Base-by-base conservation (phyloP, 345 rosid genomes). In the Mallotus nudiflorus region DNA sequence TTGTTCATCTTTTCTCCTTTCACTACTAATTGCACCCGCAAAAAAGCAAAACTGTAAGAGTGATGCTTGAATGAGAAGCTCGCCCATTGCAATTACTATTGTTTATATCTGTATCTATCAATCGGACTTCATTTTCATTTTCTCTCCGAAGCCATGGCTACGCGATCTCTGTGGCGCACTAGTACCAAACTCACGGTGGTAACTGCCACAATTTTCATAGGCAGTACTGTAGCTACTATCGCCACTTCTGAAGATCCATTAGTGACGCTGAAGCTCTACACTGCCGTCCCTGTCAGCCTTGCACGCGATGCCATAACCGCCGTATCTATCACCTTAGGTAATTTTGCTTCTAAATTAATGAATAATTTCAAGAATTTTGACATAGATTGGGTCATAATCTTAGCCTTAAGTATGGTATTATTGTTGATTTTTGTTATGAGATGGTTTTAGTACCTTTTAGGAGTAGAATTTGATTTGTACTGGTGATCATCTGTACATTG, bases 241-340 rank as follows among this genome's bases (percentile, higher is more conserved):
- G 86, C 92, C 57, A 76, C 88, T 39, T 85, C 97, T 45, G 96
- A 89, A 10, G 89, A 95, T 44, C 98, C 97, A 2, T 82, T 89
- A 1, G 75, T 73, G 8, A 68, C 91, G 42, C 73, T 85, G 73
- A 89, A 95, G 88, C 86, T 92, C 66, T 90, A 89, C 90, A 87
- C 97, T 71, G 67, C 83, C 62, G 83, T 92, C 31, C 97, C 97
- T 33, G 68, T 77, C 50, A 96, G 97, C 57, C 91, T 90, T 61
- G 66, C 33, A 77, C 96, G 93, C 46, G 82, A 83, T 80, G 51
- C 97, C 69, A 69, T 81, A 11, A 90, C 98, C 22, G 98, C 94
- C 14, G 88, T 92, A 68, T 88, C 97, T 73, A 85, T 95, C 19
- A 90, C 89, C 67, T 90, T 90, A 61, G 97, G 99, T 92, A 85